phyloP scores from a whole-genome alignment of 2,329 filamentous ascomycete genomes.

The Neonectria sp. region DNA sequence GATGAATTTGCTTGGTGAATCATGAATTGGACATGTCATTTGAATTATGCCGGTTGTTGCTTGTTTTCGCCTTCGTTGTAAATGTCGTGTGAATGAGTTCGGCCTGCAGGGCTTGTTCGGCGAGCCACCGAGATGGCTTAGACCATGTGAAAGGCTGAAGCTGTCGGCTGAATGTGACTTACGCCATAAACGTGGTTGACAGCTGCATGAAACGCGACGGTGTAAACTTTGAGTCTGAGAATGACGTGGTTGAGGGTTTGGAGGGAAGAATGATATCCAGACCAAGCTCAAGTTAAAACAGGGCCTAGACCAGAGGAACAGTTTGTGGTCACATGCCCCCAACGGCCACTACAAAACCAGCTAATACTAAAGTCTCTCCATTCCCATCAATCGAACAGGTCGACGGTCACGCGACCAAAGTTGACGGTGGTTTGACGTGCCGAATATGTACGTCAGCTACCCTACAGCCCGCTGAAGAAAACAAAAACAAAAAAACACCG shows the following conservation, averaged over 20 bases:
- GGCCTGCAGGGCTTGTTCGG: too few relatives aligned
- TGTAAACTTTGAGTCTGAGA: not conserved
- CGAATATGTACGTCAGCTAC: not conserved
- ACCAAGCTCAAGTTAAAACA: not conserved
- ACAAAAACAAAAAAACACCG: not conserved
- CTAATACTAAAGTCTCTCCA: not conserved
- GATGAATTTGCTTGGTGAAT: slow-evolving; percentile 12
- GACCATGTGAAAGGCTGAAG: not conserved
- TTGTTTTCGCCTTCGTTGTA: not conserved
- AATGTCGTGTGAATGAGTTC: not conserved
- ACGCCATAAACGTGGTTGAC: not conserved
- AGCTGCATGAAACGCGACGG: not conserved
- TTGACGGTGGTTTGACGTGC: not conserved
- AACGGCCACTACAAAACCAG: not conserved
- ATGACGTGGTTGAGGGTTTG: not conserved
- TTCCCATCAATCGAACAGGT: not conserved
- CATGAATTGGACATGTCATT: slow-evolving; percentile 13
- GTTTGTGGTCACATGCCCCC: not conserved
- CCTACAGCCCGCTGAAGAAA: not conserved
- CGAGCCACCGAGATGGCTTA: not conserved
- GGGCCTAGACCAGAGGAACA: not conserved
- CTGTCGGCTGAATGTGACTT: not conserved
- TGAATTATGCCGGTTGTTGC: not conserved
- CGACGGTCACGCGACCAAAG: not conserved
- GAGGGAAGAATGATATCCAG: not conserved